Evolutionary conservation across 2,329 filamentous ascomycete species (phyloP).

Genomic region (Venturia aucupariae): DNA sequence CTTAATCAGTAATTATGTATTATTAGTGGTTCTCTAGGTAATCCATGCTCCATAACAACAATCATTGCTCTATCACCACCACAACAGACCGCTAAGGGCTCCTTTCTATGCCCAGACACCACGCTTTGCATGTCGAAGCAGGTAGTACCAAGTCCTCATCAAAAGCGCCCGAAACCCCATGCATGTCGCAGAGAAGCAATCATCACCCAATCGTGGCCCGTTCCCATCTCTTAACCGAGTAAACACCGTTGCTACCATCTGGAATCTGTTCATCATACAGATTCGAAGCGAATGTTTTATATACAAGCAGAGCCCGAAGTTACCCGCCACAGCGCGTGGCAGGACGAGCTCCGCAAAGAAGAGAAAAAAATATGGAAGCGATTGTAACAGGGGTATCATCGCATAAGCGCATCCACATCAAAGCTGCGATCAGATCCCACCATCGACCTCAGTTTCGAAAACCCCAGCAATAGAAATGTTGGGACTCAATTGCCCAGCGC

Average conservation of each 20-base stretch:
- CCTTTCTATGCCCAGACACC: neutral
- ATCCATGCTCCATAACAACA: neutral
- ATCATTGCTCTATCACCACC: neutral
- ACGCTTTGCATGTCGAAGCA: neutral
- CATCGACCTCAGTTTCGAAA: neutral
- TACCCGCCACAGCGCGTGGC: neutral
- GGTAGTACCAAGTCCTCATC: neutral
- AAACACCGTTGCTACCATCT: neutral
- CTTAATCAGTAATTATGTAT: neutral
- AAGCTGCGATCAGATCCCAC: neutral
- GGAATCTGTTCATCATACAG: neutral
- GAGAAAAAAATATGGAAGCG: neutral
- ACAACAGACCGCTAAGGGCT: neutral
- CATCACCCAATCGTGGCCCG: neutral
- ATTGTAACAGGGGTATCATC: slow-evolving; percentile 8
- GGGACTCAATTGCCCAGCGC: neutral
- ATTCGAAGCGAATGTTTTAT: neutral
- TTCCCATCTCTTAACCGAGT: neutral
- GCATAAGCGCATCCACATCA: neutral
- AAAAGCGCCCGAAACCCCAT: neutral
- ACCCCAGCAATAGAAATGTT: neutral
- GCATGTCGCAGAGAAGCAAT: neutral
- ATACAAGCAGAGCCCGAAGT: neutral
- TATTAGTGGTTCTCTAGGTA: slow-evolving; percentile 5
- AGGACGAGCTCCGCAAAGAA: neutral